Evolutionary conservation across 2,329 filamentous ascomycete genomes (phyloP).

Genomic region (Trichophyton simii): DNA sequence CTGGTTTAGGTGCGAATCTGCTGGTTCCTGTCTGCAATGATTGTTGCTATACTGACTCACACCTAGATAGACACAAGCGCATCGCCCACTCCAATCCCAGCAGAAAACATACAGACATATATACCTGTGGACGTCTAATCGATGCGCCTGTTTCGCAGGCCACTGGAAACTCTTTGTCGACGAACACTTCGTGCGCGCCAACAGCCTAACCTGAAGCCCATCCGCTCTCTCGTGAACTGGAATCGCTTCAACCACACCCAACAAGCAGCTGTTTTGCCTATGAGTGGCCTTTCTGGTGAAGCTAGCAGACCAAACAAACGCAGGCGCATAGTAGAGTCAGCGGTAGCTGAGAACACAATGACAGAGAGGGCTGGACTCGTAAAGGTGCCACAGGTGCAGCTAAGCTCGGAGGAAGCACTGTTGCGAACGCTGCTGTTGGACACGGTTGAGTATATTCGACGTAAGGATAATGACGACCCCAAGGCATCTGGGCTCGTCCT

Average conservation of each 20-base stretch:
- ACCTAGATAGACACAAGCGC: not conserved
- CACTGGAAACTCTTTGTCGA: not conserved
- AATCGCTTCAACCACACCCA: not conserved
- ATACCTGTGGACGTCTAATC: not conserved
- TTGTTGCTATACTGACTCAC: not conserved
- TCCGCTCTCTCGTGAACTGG: not conserved
- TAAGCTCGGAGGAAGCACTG: constrained; percentile 59
- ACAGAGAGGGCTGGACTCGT: not conserved
- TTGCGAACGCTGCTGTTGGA: constrained; percentile 68
- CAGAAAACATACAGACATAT: not conserved
- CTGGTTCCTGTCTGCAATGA: not conserved
- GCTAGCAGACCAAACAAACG: constrained; percentile 21
- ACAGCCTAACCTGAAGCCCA: not conserved
- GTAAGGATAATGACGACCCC: constrained; percentile 29
- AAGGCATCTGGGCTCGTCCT: constrained; percentile 24
- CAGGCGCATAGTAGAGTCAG: constrained; percentile 20
- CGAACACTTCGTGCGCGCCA: not conserved
- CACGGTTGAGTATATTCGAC: constrained; percentile 55
- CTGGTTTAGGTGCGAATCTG: not conserved
- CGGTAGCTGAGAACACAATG: constrained; percentile 5
- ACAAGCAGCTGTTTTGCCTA: not conserved
- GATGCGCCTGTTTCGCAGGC: not conserved
- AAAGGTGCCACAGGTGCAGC: constrained; percentile 33
- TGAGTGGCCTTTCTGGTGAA: not conserved
- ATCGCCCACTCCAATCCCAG: not conserved